These are phyloP conservation scores for Dillenia turbinata DNA, from an alignment of 164 flowering plant species.

Conservation along the genomic window DNA sequence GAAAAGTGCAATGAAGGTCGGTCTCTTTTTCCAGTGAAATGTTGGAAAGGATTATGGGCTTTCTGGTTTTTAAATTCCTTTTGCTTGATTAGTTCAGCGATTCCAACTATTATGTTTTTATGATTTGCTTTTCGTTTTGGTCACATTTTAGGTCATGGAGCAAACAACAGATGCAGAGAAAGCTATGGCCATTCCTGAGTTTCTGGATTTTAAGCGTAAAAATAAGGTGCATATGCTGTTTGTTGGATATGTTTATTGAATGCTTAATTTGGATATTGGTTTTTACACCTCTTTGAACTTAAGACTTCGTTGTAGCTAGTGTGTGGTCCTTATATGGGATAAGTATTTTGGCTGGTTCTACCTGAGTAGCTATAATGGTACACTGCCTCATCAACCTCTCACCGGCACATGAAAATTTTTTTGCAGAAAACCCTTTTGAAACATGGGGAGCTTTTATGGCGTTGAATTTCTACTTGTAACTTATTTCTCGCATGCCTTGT, in stretches of 20 bases:
- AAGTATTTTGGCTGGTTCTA: no score
- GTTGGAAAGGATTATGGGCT: no score
- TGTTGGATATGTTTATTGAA: not conserved
- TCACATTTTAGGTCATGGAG: conserved; percentile 79
- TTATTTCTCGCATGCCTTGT: conserved; percentile 1
- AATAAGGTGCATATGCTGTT: conserved; percentile 54
- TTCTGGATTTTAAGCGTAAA: conserved; percentile 93
- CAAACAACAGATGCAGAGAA: conserved; percentile 88
- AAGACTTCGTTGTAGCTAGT: no score
- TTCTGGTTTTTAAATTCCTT: no score
- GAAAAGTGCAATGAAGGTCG: conserved; percentile 91
- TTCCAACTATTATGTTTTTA: not conserved
- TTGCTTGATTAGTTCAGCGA: not conserved
- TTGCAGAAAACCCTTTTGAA: no score
- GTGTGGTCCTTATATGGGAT: no score
- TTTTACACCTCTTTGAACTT: no score
- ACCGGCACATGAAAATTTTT: no score
- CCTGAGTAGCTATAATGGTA: no score
- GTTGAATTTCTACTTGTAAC: not conserved
- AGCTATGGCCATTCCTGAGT: conserved; percentile 68
- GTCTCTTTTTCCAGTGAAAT: not conserved
- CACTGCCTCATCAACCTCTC: no score
- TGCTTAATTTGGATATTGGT: not conserved
- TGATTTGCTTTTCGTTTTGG: not conserved
- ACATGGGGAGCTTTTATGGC: no score